Base-by-base conservation (phyloP, 805 yeast genomes). In the Naumovozyma baii region DNA sequence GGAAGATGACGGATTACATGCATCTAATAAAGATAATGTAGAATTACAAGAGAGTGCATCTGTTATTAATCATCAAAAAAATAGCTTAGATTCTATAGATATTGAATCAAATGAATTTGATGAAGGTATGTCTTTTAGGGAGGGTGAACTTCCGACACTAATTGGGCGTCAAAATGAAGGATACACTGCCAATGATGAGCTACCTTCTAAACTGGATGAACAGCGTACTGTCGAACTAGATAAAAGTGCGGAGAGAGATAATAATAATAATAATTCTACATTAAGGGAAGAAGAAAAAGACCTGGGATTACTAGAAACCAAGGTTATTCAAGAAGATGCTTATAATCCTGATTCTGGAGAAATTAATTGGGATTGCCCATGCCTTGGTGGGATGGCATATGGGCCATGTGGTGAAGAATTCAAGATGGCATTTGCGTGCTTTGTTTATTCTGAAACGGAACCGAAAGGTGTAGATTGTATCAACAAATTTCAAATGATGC, bases 341-440 rank as follows among this genome's bases (percentile, higher is more conserved):
- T 90, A 77, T 65, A 77, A 90, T 67, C 96, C 96, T 22, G 95
- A 84, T 55, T 92, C 98, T 2, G 98, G 98, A 22, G 97, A 90
- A 61, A 92, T 92, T 66, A 90, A 92, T 75, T 92, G 98, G 98
- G 97, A 92, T 59, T 92, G 98, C 63, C 97, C 98, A n/a, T 90
- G 97, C 64, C 70, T 92, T 37, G 98, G 97, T 26, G 98, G 98
- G 32, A 86, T 92, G 96, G 97, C 98, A 25, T 73, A 88, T 49
- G 98, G 98, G 0, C 97, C 98, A 40, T 92, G 98, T 67, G 98
- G 98, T 42, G 88, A 80, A 53, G 95, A 87, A 66, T 86, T 86
- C 70, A 86, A 84, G 66, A 86, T 76, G 39, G 97, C 98, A 0
- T 92, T 92, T 62, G 73, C 94, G 8, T 92, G 98, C 62, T 92